Percentiles rank a stretch among this genome's conserved stretches.
Evolutionary conservation across 2,329 filamentous ascomycete species (phyloP).

Genomic region (Sporothrix schenckii): DNA sequence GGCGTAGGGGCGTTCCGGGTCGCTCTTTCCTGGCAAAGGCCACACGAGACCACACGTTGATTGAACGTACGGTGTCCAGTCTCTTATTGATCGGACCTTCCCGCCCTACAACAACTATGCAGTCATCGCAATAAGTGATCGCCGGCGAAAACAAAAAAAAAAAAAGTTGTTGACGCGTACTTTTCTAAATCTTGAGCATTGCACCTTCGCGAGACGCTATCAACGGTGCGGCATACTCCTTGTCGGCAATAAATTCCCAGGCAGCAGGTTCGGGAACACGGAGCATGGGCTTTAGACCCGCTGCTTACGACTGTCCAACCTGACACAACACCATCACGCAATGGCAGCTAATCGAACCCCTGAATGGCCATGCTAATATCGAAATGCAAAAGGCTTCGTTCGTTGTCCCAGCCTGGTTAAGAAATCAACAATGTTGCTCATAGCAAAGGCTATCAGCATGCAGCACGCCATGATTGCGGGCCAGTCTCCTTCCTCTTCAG

Average conservation of each 20-base stretch:
- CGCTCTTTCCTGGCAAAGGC: background rate
- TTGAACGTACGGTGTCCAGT: no score
- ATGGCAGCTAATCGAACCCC: conserved; percentile 3
- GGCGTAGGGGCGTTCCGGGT: background rate
- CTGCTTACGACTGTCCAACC: background rate
- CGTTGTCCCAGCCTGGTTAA: no score
- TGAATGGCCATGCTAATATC: background rate
- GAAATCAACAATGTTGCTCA: background rate
- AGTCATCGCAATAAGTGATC: background rate
- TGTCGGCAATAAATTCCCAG: conserved; percentile 1
- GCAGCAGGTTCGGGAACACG: conserved; percentile 1
- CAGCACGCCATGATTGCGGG: background rate
- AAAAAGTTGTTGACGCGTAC: background rate
- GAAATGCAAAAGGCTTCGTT: background rate
- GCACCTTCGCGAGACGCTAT: background rate
- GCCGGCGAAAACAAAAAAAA: background rate
- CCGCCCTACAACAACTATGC: background rate
- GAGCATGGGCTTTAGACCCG: background rate
- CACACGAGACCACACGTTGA: no score
- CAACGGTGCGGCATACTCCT: background rate
- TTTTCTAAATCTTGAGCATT: background rate
- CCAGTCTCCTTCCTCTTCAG: conserved; percentile 10
- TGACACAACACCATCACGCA: background rate
- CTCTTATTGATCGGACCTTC: conserved; percentile 4
- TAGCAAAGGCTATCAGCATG: background rate